phyloP scores from a whole-genome alignment of 2,329 filamentous ascomycete genomes.

The Dichotomopilus funicola region DNA sequence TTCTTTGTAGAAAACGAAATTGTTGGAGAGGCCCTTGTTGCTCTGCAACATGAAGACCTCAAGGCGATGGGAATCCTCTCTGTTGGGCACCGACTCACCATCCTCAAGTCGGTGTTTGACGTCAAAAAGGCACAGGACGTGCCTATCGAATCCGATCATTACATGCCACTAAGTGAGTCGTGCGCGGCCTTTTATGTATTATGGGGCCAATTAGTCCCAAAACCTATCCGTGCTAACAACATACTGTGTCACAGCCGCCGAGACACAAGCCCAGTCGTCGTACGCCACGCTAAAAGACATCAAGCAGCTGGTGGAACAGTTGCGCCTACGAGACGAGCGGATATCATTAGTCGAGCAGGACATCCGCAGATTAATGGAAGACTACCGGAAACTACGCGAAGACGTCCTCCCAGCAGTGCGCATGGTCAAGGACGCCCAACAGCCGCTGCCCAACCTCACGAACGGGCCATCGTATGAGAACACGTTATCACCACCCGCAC shows the following conservation, averaged over 20 bases:
- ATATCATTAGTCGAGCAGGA: constrained; percentile 80
- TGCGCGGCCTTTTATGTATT: neutral
- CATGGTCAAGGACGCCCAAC: constrained; percentile 83
- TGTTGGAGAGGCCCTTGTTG: constrained; percentile 82
- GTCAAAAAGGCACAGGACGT: constrained; percentile 92
- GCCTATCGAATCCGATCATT: constrained; percentile 85
- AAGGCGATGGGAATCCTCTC: constrained; percentile 92
- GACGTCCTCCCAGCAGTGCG: constrained; percentile 87
- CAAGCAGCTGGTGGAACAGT: constrained; percentile 79
- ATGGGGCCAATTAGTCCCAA: too few species aligned
- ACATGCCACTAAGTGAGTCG: constrained; percentile 78
- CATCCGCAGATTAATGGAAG: constrained; percentile 74
- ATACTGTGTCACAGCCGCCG: constrained; percentile 58
- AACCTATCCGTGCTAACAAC: constrained; percentile 1
- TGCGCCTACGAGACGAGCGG: constrained; percentile 83
- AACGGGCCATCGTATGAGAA: constrained; percentile 45
- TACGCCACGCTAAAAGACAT: constrained; percentile 91
- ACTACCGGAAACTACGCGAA: constrained; percentile 82
- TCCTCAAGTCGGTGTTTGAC: constrained; percentile 93
- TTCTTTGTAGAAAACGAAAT: constrained; percentile 74
- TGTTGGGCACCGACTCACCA: constrained; percentile 88
- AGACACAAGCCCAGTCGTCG: constrained; percentile 77
- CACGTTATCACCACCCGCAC: constrained; percentile 50
- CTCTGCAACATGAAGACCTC: constrained; percentile 83
- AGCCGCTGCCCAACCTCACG: constrained; percentile 64